Evolutionary conservation across 2,329 filamentous ascomycete species (phyloP).

Genomic region (Penicillium sp.): DNA sequence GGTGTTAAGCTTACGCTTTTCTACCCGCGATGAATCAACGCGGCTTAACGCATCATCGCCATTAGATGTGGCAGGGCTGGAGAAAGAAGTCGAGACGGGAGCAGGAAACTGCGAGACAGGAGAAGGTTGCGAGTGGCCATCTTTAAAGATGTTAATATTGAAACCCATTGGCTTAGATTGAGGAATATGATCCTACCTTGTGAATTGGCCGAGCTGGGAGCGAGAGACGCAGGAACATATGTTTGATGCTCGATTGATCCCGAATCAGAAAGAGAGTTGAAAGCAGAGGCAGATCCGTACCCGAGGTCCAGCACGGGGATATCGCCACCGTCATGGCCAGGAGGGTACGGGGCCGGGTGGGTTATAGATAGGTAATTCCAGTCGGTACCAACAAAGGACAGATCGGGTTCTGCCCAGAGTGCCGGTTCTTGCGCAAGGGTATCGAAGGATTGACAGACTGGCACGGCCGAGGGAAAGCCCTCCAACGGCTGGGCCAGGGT

Average conservation of each 20-base stretch:
- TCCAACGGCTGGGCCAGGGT: slow-evolving; percentile 16
- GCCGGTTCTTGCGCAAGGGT: slow-evolving; percentile 19
- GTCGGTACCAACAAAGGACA: slow-evolving; percentile 22
- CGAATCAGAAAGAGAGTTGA: slow-evolving; percentile 23
- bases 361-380: slow-evolving; percentile 21
- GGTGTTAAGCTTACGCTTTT: slow-evolving; percentile 39
- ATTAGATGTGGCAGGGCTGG: slow-evolving; percentile 21
- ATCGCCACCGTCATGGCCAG: slow-evolving; percentile 14
- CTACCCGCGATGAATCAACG: slow-evolving; percentile 26
- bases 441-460: slow-evolving; percentile 20
- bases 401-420: slow-evolving; percentile 22
- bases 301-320: slow-evolving; percentile 10
- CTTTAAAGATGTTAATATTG: slow-evolving; percentile 12
- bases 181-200: slow-evolving; percentile 13
- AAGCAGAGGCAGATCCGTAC: slow-evolving; percentile 18
- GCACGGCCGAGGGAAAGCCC: slow-evolving; percentile 15
- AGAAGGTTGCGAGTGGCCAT: slow-evolving; percentile 21
- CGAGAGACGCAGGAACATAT: slow-evolving; percentile 11
- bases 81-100: slow-evolving; percentile 16
- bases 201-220: slow-evolving; percentile 19
- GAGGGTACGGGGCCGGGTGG: slow-evolving; percentile 7
- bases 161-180: neutral
- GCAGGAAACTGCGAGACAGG: slow-evolving; percentile 19
- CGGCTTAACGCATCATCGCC: slow-evolving; percentile 14
- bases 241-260: slow-evolving; percentile 16